Evolutionary conservation across 768 basidiomycete genomes (phyloP), one percentile per base, ranked within the genome.

Genomic region (Termitomyces sp.): DNA sequence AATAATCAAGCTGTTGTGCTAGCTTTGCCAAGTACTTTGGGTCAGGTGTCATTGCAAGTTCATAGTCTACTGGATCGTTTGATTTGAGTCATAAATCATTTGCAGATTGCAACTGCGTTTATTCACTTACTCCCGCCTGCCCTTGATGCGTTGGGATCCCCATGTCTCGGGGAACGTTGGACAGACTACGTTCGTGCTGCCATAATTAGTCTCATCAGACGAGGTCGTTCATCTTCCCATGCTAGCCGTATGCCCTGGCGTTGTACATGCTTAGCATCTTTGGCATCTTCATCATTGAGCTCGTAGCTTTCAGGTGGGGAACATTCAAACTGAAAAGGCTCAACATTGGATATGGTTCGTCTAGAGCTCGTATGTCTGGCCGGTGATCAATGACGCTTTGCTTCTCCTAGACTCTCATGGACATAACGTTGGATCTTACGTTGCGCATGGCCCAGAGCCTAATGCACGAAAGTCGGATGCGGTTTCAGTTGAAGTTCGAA

Each of bases 291-390:
- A 78, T 93, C 63, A 73, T 90, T 51, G 95, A 98, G 71, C 70
- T 98, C 11, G 67, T 91, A 48, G 93, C 95, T 15, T 93, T 95
- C 75, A 85, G 95, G 56, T 87, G 89, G 79, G 96, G 95, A 0
- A 88, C 83, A 0, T 76, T 84, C 8, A 88, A 84, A 68, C 81
- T 97, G 7, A 76, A 78, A 16, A 77, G 78, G 57, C 69, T 92
- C 6, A 91, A 92, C 7, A 67, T 88, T 24, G 68, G 70, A 13
- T 83, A 89, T 65, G 86, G 88, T 85, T 63, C 12, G 79, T 68
- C 4, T 22, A 51, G 50, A 46, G 54, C 46, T 52, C 6, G 39
- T 8, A 41, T 3, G 18, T 41, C 3, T 41, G 13, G 16, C 18
- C 18, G 39, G 2, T 8, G 18, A 18, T n/a, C 18, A 18, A 41